Percentiles rank a stretch among this genome's conserved stretches.
These are phyloP conservation scores for Gossypium longicalyx DNA, from an alignment of 345 rosid genomes.

Conservation along the genomic window DNA sequence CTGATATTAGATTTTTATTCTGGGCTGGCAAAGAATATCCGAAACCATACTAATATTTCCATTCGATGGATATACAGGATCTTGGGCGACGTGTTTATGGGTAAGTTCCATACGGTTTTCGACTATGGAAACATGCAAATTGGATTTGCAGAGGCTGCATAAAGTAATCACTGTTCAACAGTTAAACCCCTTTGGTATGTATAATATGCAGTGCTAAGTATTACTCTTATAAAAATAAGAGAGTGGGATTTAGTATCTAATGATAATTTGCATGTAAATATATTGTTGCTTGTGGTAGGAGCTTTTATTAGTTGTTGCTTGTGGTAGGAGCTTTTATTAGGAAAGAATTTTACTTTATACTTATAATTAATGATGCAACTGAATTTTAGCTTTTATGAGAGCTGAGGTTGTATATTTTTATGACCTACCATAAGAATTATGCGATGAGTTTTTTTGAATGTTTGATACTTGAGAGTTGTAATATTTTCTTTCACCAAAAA, in stretches of 20 bases:
- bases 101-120: constrained; percentile 70
- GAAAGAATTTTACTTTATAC: not conserved
- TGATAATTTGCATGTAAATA: constrained; percentile 25
- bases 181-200: not conserved
- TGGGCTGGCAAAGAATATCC: not conserved
- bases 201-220: not conserved
- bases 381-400: not conserved
- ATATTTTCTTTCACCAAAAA: too few relatives aligned
- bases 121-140: constrained; percentile 75
- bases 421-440: too few relatives aligned
- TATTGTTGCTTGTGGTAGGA: not conserved
- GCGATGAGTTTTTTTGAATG: too few relatives aligned
- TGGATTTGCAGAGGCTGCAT: constrained; percentile 83
- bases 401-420: not conserved
- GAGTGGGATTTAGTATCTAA: not conserved
- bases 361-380: not conserved
- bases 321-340: not conserved
- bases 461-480: too few relatives aligned
- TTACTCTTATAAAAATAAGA: not conserved
- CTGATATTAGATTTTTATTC: not conserved
- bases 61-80: constrained; percentile 43
- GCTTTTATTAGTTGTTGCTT: not conserved
- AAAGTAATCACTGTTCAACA: constrained; percentile 4
- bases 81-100: constrained; percentile 82
- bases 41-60: not conserved